Evolutionary conservation across 257 asterid genomes (phyloP).

Genomic region (Solanum ahanhuiri): DNA sequence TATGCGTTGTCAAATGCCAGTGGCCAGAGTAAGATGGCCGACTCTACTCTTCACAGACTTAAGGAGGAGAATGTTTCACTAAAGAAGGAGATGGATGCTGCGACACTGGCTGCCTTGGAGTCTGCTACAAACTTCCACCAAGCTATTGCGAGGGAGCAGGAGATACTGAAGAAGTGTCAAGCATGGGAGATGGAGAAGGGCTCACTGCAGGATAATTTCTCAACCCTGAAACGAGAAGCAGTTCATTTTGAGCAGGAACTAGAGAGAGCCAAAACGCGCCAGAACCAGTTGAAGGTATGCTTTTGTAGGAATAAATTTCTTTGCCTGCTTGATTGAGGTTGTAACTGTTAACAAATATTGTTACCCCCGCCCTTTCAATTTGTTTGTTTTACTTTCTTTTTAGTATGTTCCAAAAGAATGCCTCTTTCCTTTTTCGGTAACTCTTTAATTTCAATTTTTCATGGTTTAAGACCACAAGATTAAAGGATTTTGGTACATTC

Average conservation of each 20-base stretch:
- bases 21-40: constrained; percentile 31
- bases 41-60: constrained; percentile 19
- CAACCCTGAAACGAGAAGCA: constrained; percentile 7
- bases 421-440: neutral
- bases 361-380: neutral
- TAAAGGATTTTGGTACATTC: neutral
- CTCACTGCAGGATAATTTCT: constrained; percentile 15
- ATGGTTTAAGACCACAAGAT: neutral
- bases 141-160: constrained; percentile 35
- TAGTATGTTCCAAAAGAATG: neutral
- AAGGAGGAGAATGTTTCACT: constrained; percentile 29
- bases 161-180: constrained; percentile 24
- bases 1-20: constrained; percentile 29
- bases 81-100: constrained; percentile 32
- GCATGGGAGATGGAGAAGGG: constrained; percentile 28
- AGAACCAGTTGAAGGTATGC: constrained; percentile 41
- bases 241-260: constrained; percentile 12
- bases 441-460: neutral
- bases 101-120: constrained; percentile 9
- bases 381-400: neutral
- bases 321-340: neutral
- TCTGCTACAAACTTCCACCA: constrained; percentile 25
- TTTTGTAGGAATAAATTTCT: neutral
- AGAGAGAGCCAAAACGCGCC: constrained; percentile 26
- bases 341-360: neutral